Conservation (phyloP, 768 basidiomycete species). For the Trametes cingulata region DNA sequence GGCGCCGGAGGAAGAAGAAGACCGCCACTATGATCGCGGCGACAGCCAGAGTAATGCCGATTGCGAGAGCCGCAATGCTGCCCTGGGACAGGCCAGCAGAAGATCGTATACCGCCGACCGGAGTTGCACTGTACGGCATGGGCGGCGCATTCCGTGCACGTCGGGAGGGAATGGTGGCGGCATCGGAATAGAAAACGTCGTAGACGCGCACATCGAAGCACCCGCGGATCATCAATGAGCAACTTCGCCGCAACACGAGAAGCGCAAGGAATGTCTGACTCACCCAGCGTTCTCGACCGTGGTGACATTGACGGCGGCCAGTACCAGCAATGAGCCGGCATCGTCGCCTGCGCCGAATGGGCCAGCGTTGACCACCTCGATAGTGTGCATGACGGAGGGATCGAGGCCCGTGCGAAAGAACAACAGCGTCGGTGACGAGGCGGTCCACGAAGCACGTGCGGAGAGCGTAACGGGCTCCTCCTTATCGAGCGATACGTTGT, state of each 20-base stretch:
- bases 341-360: constrained; percentile 34
- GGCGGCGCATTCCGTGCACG: constrained; percentile 4
- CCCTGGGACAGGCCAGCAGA: constrained; percentile 44
- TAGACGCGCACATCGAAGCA: constrained; percentile 5
- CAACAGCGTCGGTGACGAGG: constrained; percentile 54
- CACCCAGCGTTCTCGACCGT: constrained; percentile 39
- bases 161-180: background rate
- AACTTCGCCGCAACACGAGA: background rate
- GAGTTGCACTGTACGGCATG: constrained; percentile 20
- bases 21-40: constrained; percentile 46
- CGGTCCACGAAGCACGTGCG: constrained; percentile 47
- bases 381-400: constrained; percentile 44
- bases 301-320: constrained; percentile 50
- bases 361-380: constrained; percentile 59
- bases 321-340: constrained; percentile 35
- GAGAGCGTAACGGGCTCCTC: constrained; percentile 33
- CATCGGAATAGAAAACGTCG: background rate
- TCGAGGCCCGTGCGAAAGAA: constrained; percentile 67
- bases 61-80: constrained; percentile 64
- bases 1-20: constrained; percentile 31
- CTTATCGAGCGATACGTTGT: constrained; percentile 54
- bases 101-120: constrained; percentile 12
- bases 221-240: constrained; percentile 6
- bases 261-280: constrained; percentile 23
- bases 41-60: constrained; percentile 56